Base-by-base conservation (phyloP, 345 rosid species). In the Punica granatum region DNA sequence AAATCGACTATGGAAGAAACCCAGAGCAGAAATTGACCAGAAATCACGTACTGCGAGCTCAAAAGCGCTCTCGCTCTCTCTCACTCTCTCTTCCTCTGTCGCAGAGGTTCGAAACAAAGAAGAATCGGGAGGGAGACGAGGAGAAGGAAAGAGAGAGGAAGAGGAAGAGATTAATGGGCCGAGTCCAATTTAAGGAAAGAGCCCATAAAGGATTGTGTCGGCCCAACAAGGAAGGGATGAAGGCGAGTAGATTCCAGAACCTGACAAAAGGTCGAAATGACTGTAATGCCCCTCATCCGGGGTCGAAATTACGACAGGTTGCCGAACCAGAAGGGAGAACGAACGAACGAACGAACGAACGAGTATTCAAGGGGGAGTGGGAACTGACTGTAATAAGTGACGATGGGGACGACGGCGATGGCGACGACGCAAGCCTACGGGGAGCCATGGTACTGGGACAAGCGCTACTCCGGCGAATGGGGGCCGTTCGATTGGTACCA, bases 401-500 rank as follows among this genome's bases (percentile, higher is more conserved):
- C n/a, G n/a, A 54, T 23, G 32, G 60, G 32, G 31, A 26, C 60
- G 60, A 25, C 14, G 60, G 31, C 32, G 25, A 25, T 25, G 16
- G 13, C 30, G 60, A 3, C 32, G 60, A 23, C 31, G 60, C 60
- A 54, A 67, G 89, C 98, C 1, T 89, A 92, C 78, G 92, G 96
- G 3, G 94, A 92, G 79, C 66, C 82, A 60, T 85, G 87, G 86
- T 92, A 92, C 69, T 92, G 96, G 98, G 92, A 92, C 80, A 82
- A 82, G 28, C 88, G 98, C 13, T 92, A 92, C 79, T 66, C 83
- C 34, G 77, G 73, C 68, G 98, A 92, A 81, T 74, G 89, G 36
- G 87, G 79, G 33, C 81, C 96, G 15, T 89, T 92, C 70, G 98
- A 92, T 74, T 92, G 98, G 98, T 92, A 89, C 73, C 96, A 92